Evolutionary conservation across 345 rosid species (phyloP).

Genomic region (Eucalyptus cladocalyx): DNA sequence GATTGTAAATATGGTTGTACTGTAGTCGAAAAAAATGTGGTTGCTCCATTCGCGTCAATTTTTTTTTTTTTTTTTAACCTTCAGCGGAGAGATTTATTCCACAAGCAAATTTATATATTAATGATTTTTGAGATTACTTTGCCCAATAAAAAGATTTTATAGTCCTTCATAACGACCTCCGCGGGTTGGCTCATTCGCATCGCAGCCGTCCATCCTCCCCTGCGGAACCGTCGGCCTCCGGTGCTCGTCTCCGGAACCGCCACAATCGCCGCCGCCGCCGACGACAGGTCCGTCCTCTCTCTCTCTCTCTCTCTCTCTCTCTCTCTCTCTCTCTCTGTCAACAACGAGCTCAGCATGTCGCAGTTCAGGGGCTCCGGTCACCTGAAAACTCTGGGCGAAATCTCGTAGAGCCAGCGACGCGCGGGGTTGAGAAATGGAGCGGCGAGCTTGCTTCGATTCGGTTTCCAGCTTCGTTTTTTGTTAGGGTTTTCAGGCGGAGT

Average conservation of each 20-base stretch:
- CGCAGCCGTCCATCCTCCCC: not conserved
- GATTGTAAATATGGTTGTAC: no score
- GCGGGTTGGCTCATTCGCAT: not conserved
- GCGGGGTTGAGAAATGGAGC: not conserved
- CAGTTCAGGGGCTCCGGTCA: not conserved
- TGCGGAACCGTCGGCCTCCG: not conserved
- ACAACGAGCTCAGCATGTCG: not conserved
- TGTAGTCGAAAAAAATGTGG: no score
- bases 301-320: no score
- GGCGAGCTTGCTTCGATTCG: not conserved
- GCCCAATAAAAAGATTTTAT: not conserved
- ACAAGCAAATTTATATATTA: no score
- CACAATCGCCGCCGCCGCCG: no score
- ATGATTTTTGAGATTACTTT: no score
- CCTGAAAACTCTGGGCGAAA: not conserved
- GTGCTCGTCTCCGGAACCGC: no score
- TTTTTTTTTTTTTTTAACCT: no score
- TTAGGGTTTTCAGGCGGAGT: not conserved
- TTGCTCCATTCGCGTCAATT: no score
- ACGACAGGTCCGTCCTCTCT: no score
- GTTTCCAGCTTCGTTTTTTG: not conserved
- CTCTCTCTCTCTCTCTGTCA: no score
- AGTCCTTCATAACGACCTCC: not conserved
- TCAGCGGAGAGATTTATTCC: accelerated
- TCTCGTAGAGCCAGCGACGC: not conserved